These are phyloP conservation scores for Carex pumila DNA, from an alignment of 176 grass and related monocot genomes.

Conservation along the genomic window DNA sequence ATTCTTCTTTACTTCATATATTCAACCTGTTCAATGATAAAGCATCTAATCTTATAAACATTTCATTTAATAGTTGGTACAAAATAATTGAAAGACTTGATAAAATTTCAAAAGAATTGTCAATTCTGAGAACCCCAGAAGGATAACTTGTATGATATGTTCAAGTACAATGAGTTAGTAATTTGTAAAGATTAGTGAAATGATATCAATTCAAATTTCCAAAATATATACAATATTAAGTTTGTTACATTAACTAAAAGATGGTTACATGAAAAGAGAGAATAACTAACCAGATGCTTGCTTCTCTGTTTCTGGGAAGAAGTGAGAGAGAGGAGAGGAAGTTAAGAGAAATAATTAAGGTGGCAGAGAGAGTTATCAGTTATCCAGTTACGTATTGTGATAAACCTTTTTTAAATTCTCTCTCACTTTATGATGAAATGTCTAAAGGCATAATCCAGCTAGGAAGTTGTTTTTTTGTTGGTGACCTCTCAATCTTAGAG, in stretches of 20 bases:
- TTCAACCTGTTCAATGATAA: neutral
- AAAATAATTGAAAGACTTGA: neutral
- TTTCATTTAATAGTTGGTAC: neutral
- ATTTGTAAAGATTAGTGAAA: neutral
- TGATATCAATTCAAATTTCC: neutral
- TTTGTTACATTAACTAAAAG: neutral
- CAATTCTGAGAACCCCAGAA: neutral
- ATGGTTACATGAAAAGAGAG: neutral
- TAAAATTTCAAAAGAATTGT: neutral
- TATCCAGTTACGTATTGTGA: constrained; percentile 4
- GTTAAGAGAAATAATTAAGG: neutral
- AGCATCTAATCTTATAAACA: neutral
- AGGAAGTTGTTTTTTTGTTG: neutral
- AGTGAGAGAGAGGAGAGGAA: neutral
- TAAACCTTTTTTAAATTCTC: constrained; percentile 7
- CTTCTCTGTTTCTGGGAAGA: neutral
- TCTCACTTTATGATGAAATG: neutral
- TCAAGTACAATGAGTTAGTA: neutral
- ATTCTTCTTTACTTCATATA: constrained; percentile 3
- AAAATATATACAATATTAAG: neutral
- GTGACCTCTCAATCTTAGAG: constrained; percentile 8
- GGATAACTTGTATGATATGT: neutral
- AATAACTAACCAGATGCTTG: neutral
- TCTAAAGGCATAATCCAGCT: constrained; percentile 21
- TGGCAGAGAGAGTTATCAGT: neutral